Evolutionary conservation across 768 basidiomycete genomes (phyloP).

Genomic region (Gloeopeniophorella convolvens): DNA sequence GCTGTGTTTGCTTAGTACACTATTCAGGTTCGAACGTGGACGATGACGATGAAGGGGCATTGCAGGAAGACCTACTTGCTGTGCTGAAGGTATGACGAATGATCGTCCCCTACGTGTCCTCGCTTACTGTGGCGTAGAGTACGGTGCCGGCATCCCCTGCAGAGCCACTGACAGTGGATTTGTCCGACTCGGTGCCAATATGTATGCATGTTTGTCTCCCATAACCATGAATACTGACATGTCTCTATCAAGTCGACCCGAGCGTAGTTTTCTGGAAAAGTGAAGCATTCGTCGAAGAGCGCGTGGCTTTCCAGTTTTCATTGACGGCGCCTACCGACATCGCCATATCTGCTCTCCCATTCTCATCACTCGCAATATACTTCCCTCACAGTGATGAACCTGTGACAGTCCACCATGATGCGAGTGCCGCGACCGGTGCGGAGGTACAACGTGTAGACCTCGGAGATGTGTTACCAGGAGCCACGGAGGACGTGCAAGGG

Average conservation of each 20-base stretch:
- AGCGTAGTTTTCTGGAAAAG: conserved; percentile 65
- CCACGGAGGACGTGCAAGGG: conserved; percentile 28
- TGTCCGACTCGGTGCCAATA: conserved; percentile 56
- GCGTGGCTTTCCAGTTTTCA: conserved; percentile 68
- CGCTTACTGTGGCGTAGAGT: conserved; percentile 40
- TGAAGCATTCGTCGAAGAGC: conserved; percentile 52
- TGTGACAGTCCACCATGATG: conserved; percentile 43
- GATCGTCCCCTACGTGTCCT: background rate
- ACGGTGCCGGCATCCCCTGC: conserved; percentile 59
- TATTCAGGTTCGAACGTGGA: conserved; percentile 31
- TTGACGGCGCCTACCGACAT: conserved; percentile 47
- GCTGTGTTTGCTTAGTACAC: background rate
- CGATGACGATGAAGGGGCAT: conserved; percentile 39
- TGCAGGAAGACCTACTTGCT: conserved; percentile 68
- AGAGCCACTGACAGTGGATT: conserved; percentile 52
- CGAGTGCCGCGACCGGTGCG: conserved; percentile 9
- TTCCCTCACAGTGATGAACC: conserved; percentile 48
- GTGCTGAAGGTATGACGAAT: conserved; percentile 53
- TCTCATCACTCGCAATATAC: conserved; percentile 52
- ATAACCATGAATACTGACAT: conserved; percentile 9
- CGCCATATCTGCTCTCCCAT: conserved; percentile 50
- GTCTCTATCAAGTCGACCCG: conserved; percentile 46
- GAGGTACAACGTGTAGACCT: conserved; percentile 42
- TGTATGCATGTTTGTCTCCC: conserved; percentile 39
- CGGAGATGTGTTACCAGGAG: conserved; percentile 30